These are phyloP conservation scores for Acephala macrosclerotiorum DNA, from an alignment of 2,329 filamentous ascomycete species.

Conservation along the genomic window DNA sequence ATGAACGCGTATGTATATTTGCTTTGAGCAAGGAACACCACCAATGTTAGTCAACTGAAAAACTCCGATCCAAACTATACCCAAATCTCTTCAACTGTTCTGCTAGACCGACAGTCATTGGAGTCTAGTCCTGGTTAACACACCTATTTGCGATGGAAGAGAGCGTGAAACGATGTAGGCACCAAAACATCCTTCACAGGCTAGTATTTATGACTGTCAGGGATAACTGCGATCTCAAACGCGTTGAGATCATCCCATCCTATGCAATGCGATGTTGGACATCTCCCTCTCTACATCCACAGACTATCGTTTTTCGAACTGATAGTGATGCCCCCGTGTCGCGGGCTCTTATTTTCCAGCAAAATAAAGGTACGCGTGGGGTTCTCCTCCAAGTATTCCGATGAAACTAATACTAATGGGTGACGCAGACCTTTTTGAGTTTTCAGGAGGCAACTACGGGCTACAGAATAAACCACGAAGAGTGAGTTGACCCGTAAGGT, in stretches of 20 bases:
- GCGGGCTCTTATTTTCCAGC: slow-evolving; percentile 6
- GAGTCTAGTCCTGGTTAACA: background rate
- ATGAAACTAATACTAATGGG: no score
- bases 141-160: slow-evolving; percentile 4
- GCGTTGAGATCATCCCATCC: slow-evolving; percentile 15
- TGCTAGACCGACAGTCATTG: background rate
- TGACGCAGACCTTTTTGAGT: slow-evolving; percentile 11
- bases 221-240: slow-evolving; percentile 16
- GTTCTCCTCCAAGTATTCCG: no score
- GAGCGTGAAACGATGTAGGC: slow-evolving; percentile 21
- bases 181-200: background rate
- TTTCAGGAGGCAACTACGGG: slow-evolving; percentile 16
- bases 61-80: no score
- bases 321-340: slow-evolving; percentile 13
- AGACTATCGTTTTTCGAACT: slow-evolving; percentile 13
- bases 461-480: slow-evolving; percentile 17
- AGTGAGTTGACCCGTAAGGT: background rate
- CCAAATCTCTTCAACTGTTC: background rate
- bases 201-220: background rate
- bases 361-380: slow-evolving; percentile 12
- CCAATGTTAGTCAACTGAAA: no score
- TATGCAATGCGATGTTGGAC: slow-evolving; percentile 18
- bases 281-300: slow-evolving; percentile 10
- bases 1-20: no score
- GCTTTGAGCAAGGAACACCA: no score